phyloP scores from a whole-genome alignment of 2,329 filamentous ascomycete species.

The Ophiostoma montium region DNA sequence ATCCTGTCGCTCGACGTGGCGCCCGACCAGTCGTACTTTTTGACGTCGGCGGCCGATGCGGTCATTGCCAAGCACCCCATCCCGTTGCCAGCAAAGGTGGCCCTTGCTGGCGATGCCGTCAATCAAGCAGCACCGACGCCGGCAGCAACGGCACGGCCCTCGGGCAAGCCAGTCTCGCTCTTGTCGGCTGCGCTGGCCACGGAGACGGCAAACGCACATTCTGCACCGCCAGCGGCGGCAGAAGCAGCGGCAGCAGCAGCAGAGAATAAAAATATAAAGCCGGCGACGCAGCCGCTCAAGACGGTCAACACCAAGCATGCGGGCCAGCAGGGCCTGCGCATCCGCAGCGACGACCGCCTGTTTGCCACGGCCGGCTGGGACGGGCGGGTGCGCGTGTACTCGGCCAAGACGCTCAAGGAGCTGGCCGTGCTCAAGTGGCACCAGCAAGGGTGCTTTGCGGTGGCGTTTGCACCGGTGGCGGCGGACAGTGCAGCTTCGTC shows the following conservation, averaged over 20 bases:
- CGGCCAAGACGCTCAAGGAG: slow-evolving; percentile 65
- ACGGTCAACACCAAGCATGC: slow-evolving; percentile 68
- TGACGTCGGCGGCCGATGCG: slow-evolving; percentile 74
- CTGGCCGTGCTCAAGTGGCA: slow-evolving; percentile 93
- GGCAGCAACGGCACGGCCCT: neutral
- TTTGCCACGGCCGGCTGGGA: slow-evolving; percentile 95
- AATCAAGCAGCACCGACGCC: neutral
- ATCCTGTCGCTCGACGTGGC: slow-evolving; percentile 58
- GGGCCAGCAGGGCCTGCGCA: slow-evolving; percentile 67
- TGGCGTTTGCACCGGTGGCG: slow-evolving; percentile 49
- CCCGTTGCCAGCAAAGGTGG: slow-evolving; percentile 23
- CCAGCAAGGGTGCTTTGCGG: slow-evolving; percentile 69
- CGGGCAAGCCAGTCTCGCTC: slow-evolving; percentile 14
- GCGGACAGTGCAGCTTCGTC: neutral
- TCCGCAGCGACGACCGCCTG: slow-evolving; percentile 69
- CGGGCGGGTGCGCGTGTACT: slow-evolving; percentile 66
- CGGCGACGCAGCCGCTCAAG: slow-evolving; percentile 38
- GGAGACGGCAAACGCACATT: slow-evolving; percentile 1
- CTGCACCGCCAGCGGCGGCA: neutral
- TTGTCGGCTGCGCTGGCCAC: slow-evolving; percentile 18
- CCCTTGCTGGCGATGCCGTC: too few species aligned
- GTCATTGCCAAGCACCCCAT: slow-evolving; percentile 64
- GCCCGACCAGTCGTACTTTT: slow-evolving; percentile 40
- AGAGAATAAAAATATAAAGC: neutral
- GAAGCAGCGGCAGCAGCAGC: too few species aligned